These are phyloP conservation scores for Sungouiozyma ichnusensis DNA, from an alignment of 805 yeast species.

Conservation along the genomic window DNA sequence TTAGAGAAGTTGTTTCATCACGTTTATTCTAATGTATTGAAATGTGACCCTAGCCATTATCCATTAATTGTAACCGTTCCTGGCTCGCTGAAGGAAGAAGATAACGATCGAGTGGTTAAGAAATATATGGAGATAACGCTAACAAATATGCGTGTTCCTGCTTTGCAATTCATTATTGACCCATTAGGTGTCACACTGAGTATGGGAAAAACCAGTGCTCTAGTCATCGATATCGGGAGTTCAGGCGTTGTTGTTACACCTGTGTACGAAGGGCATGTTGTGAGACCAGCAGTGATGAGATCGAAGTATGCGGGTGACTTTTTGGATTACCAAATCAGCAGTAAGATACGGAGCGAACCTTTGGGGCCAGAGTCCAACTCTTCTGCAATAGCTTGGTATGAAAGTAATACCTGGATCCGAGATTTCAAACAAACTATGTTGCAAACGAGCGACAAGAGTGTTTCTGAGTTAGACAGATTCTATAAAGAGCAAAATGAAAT, in stretches of 20 bases:
- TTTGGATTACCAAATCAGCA: constrained; percentile 51
- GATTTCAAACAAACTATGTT: constrained; percentile 24
- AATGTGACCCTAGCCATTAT: constrained; percentile 45
- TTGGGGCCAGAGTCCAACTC: constrained; percentile 1
- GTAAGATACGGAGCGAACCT: constrained; percentile 31
- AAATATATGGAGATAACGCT: constrained; percentile 63
- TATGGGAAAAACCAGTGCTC: constrained; percentile 65
- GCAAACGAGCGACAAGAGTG: constrained; percentile 21
- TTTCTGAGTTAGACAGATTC: constrained; percentile 16
- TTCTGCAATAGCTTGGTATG: constrained; percentile 18
- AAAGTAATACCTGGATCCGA: constrained; percentile 23
- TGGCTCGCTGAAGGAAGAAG: constrained; percentile 8
- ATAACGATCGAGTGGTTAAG: constrained; percentile 35
- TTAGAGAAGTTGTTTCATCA: constrained; percentile 58
- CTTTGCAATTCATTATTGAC: constrained; percentile 61
- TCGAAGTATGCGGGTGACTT: constrained; percentile 81
- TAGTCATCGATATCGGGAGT: constrained; percentile 74
- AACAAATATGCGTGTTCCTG: constrained; percentile 63
- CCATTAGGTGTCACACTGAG: constrained; percentile 73
- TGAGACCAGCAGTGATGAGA: constrained; percentile 52
- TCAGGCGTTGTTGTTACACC: constrained; percentile 65
- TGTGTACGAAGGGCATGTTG: constrained; percentile 61
- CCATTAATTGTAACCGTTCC: constrained; percentile 47
- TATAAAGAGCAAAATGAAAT: constrained; percentile 18
- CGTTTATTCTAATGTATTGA: constrained; percentile 42